Evolutionary conservation across 345 rosid genomes (phyloP).

Genomic region (Salix suchowensis): DNA sequence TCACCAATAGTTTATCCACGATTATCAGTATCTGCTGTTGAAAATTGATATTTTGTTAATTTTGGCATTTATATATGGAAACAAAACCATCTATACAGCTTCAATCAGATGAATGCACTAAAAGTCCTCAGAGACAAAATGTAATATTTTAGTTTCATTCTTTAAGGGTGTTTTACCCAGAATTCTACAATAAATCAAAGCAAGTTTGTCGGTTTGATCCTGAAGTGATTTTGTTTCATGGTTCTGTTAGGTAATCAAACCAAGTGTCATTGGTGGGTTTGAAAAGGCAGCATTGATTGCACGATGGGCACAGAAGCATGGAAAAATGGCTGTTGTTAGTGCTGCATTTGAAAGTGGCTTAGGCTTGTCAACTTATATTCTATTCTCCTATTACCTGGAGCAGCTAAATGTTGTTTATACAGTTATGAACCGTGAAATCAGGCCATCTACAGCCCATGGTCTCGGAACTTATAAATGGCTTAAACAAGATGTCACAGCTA

Average conservation of each 20-base stretch:
- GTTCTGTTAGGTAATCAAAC: constrained; percentile 70
- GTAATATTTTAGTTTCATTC: no score
- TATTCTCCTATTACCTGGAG: constrained; percentile 71
- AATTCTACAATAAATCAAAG: no score
- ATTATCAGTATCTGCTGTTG: background rate
- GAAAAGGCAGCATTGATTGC: constrained; percentile 75
- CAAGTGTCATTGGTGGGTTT: constrained; percentile 84
- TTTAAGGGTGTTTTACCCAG: no score
- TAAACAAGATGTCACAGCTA: constrained; percentile 60
- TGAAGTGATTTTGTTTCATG: no score
- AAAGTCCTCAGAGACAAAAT: background rate
- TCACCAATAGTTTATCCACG: background rate
- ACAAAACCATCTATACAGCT: background rate
- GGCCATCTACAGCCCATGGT: constrained; percentile 68
- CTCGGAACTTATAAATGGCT: constrained; percentile 93
- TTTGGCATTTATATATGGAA: background rate
- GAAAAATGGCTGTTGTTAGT: constrained; percentile 87
- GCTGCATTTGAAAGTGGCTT: constrained; percentile 85
- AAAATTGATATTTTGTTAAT: background rate
- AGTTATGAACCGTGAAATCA: constrained; percentile 31
- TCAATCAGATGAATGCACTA: background rate
- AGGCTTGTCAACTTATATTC: constrained; percentile 60
- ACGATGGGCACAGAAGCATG: constrained; percentile 70
- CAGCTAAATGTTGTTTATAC: constrained; percentile 46
- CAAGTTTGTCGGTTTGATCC: no score